These are phyloP conservation scores for Stemphylium vesicarium DNA, from an alignment of 2,329 filamentous ascomycete species.

Conservation along the genomic window DNA sequence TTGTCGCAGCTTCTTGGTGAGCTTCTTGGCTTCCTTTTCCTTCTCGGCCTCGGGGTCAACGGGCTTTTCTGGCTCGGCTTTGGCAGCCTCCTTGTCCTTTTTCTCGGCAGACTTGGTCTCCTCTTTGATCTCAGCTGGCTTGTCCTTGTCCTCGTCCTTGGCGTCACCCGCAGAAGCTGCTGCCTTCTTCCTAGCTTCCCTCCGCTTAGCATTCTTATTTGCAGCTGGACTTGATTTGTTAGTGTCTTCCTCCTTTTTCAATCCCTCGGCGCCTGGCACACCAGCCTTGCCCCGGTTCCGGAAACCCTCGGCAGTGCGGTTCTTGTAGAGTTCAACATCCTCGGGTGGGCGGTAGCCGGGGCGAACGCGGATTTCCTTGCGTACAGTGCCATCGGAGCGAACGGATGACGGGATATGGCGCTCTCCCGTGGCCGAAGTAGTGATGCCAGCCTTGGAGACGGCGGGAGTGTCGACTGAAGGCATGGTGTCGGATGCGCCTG, in stretches of 20 bases:
- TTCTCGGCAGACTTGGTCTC: slow-evolving; percentile 28
- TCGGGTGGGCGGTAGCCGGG: slow-evolving; percentile 94
- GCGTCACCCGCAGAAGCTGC: slow-evolving; percentile 49
- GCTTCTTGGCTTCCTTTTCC: slow-evolving; percentile 89
- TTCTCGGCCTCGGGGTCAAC: slow-evolving; percentile 75
- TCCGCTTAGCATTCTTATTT: slow-evolving; percentile 86
- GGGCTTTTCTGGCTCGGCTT: slow-evolving; percentile 33
- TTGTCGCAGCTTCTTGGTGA: slow-evolving; percentile 95
- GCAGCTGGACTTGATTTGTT: slow-evolving; percentile 58
- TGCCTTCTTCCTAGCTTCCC: slow-evolving; percentile 69
- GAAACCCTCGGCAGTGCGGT: slow-evolving; percentile 83
- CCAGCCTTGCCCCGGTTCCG: slow-evolving; percentile 73
- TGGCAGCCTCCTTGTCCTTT: slow-evolving; percentile 24
- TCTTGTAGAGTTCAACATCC: slow-evolving; percentile 96
- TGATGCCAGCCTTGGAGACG: slow-evolving; percentile 62
- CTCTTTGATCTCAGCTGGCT: slow-evolving; percentile 29
- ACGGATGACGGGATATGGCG: slow-evolving; percentile 88
- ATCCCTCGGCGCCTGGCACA: slow-evolving; percentile 73
- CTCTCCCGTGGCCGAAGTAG: slow-evolving; percentile 75
- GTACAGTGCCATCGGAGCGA: slow-evolving; percentile 86
- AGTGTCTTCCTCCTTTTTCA: slow-evolving; percentile 55
- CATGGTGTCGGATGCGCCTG: slow-evolving; percentile 27
- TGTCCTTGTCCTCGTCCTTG: slow-evolving; percentile 59
- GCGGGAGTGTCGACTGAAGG: slow-evolving; percentile 38
- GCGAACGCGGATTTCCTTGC: slow-evolving; percentile 91